A percentile compares a stretch with the other conserved stretches of the same genome.
phyloP scores from a whole-genome alignment of 2,329 filamentous ascomycete genomes.

The Ilyonectria mors-panacis region DNA sequence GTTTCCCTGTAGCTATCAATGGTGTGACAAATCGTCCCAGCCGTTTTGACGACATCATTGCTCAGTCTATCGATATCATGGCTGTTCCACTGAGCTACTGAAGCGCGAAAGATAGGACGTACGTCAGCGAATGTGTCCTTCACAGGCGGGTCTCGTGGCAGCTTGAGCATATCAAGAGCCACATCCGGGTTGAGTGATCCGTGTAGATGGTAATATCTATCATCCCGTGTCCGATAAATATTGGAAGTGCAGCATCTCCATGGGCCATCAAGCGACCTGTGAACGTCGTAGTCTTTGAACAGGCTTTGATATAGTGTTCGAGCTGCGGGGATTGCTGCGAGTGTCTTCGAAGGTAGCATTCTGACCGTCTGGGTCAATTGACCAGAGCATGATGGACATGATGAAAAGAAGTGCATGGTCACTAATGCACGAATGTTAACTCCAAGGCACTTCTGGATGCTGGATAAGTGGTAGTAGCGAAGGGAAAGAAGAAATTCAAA shows the following conservation, averaged over 20 bases:
- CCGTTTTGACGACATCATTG: neutral
- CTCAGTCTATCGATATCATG: neutral
- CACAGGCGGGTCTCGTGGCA: neutral
- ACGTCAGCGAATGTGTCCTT: neutral
- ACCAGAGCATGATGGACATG: constrained; percentile 18
- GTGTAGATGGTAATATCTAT: neutral
- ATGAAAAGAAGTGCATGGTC: constrained; percentile 20
- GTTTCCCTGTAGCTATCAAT: neutral
- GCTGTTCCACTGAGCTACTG: neutral
- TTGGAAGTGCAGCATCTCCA: neutral
- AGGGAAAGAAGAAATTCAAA: no score
- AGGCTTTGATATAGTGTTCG: neutral
- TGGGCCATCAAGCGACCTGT: neutral
- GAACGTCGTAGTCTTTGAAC: neutral
- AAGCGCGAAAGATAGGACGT: neutral
- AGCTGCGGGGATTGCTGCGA: neutral
- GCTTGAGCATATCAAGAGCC: neutral
- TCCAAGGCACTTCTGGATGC: no score
- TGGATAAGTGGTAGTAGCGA: no score
- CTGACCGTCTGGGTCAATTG: constrained; percentile 4
- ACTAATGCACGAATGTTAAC: neutral
- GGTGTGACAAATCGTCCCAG: neutral
- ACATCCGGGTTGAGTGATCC: neutral
- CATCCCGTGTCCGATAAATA: neutral
- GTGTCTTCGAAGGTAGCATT: neutral